Conservation (phyloP, 1,284 basidiomycete genomes). For the Moesziomyces sp. region DNA sequence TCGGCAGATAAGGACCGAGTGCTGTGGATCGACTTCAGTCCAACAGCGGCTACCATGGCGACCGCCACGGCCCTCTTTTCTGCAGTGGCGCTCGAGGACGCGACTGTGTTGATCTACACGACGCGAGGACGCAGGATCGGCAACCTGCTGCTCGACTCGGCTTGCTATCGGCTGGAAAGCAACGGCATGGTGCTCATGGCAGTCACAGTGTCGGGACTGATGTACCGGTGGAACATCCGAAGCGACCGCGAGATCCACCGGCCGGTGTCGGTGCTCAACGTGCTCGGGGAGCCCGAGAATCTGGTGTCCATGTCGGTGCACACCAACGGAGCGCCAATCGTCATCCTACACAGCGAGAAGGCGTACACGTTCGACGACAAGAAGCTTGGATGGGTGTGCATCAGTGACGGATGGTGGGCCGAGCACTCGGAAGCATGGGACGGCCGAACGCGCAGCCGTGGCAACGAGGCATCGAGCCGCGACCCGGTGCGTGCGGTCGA, state of each 20-base stretch:
- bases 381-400: constrained; percentile 53
- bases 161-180: constrained; percentile 50
- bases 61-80: constrained; percentile 77
- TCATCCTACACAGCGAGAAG: constrained; percentile 54
- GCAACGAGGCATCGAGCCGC: constrained; percentile 37
- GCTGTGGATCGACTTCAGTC: constrained; percentile 88
- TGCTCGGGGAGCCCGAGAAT: constrained; percentile 50
- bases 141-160: constrained; percentile 52
- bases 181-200: constrained; percentile 53
- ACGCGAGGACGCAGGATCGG: constrained; percentile 48
- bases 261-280: constrained; percentile 46
- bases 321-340: constrained; percentile 69
- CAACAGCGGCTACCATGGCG: constrained; percentile 76
- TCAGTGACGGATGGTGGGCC: constrained; percentile 58
- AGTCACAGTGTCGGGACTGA: constrained; percentile 43
- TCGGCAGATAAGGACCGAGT: constrained; percentile 71
- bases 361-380: constrained; percentile 58
- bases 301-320: constrained; percentile 52
- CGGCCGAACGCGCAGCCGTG: constrained; percentile 44
- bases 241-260: constrained; percentile 46
- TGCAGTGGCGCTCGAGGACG: constrained; percentile 71
- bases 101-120: constrained; percentile 58
- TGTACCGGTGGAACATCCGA: constrained; percentile 60
- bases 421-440: constrained; percentile 62
- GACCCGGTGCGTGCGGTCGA: constrained; percentile 61